These are phyloP conservation scores for Xylaria sp. DNA, from an alignment of 2,329 filamentous ascomycete species.

Conservation along the genomic window DNA sequence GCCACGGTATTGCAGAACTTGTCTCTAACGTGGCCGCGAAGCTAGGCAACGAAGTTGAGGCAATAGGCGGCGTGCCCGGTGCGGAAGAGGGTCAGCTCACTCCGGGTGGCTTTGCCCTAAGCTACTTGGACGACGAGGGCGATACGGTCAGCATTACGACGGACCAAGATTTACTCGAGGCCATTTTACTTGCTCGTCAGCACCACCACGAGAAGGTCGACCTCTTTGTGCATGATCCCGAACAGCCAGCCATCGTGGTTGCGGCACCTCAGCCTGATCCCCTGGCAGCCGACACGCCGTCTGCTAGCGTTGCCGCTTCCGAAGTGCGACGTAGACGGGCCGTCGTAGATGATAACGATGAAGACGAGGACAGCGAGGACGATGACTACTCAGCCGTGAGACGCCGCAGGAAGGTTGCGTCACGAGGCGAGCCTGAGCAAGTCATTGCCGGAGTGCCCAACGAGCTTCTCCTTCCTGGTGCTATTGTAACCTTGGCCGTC, in stretches of 20 bases:
- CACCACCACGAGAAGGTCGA: constrained; percentile 91
- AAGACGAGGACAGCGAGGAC: constrained; percentile 68
- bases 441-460: constrained; percentile 93
- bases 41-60: constrained; percentile 83
- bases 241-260: constrained; percentile 81
- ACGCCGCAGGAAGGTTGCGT: constrained; percentile 59
- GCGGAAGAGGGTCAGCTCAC: constrained; percentile 84
- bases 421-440: constrained; percentile 72
- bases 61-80: constrained; percentile 81
- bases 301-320: constrained; percentile 57
- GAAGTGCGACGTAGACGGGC: constrained; percentile 63
- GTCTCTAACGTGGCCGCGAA: constrained; percentile 83
- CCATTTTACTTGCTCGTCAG: constrained; percentile 83
- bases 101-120: constrained; percentile 85
- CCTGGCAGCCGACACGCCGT: constrained; percentile 57
- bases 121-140: constrained; percentile 96
- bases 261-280: constrained; percentile 62
- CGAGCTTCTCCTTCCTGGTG: constrained; percentile 90
- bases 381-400: constrained; percentile 63
- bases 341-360: constrained; percentile 56
- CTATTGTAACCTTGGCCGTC: constrained; percentile 93
- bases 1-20: constrained; percentile 83
- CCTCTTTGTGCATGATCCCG: constrained; percentile 93
- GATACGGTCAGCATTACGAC: constrained; percentile 98
- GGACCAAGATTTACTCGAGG: constrained; percentile 90